phyloP scores from a whole-genome alignment of 2,329 filamentous ascomycete genomes.

The Cordyceps javanica region DNA sequence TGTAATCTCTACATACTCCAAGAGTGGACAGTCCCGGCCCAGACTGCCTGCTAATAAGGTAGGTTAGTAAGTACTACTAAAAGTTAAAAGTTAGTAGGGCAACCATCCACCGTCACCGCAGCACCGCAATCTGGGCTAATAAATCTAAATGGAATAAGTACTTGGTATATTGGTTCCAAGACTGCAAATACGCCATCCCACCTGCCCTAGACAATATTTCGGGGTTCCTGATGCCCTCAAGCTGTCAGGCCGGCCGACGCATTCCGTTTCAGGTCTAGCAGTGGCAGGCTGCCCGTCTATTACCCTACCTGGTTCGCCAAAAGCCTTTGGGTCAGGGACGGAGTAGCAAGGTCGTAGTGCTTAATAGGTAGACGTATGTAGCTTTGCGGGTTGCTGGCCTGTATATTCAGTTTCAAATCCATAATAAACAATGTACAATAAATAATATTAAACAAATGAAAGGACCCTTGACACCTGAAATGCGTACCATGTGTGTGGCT shows the following conservation, averaged over 20 bases:
- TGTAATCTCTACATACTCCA: too few relatives aligned
- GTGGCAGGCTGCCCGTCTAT: background rate
- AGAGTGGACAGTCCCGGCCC: too few relatives aligned
- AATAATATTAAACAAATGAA: too few relatives aligned
- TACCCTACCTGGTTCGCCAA: too few relatives aligned
- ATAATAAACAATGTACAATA: too few relatives aligned
- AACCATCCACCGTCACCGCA: background rate
- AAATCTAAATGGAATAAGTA: background rate
- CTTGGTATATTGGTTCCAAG: background rate
- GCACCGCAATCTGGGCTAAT: background rate
- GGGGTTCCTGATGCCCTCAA: background rate
- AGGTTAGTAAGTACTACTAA: too few relatives aligned
- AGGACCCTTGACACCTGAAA: background rate
- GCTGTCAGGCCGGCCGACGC: background rate
- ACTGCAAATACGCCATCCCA: background rate
- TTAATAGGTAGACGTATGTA: too few relatives aligned
- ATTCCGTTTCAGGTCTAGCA: conserved; percentile 4
- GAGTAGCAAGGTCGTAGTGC: too few relatives aligned
- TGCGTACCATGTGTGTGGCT: background rate
- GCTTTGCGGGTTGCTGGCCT: too few relatives aligned
- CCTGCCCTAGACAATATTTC: background rate
- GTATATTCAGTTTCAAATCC: too few relatives aligned
- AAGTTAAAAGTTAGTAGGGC: background rate
- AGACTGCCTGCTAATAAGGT: too few relatives aligned
- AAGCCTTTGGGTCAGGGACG: background rate